Evolutionary conservation across 345 rosid species (phyloP), one percentile per base, ranked within the genome.

Genomic region (Pseudoturritis turrita): DNA sequence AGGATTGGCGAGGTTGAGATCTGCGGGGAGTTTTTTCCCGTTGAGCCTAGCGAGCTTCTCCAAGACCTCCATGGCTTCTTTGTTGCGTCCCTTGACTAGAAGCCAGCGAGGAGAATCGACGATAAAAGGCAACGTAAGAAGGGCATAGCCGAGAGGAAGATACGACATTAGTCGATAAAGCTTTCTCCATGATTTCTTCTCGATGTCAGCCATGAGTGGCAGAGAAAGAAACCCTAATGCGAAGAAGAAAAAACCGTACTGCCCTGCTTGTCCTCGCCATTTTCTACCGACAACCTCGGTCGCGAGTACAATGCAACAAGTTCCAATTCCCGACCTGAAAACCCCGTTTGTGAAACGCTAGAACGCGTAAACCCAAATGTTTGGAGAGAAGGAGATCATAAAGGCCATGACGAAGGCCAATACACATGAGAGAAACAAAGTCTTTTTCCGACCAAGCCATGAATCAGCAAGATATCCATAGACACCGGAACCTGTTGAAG

Each of bases 21-120:
- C 84, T 0, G 70, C 25, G 0, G 88, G 91, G 4, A 91, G 71
- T 3, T 72, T 75, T 68, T 78, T 87, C 10, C 91, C 84, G 6
- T 91, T 91, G 7, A 68, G 72, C 62, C 75, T 43, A 0, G 92
- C 88, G 18, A 79, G 85, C 36, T 58, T 72, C 25, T 74, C 77
- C 70, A 88, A 62, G 4, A 84, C 78, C 15, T 69, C 73, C 17
- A 88, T 73, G 0, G 91, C 89, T 77, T 91, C 97, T 55, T 71
- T 76, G 28, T 54, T 70, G 14, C 82, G 69, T 25, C 90, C 92
- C 45, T 77, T 78, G 7, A 82, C 75, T 0, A 82, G 81, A 39
- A 89, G 84, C 97, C 96, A 91, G 2, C 97, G 89, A 5, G 97
- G 91, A 0, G 97, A 91, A 55, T 91, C 96, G 0, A 86, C 82